Conservation (phyloP, 306 rosid genomes). For the Pueraria montana region DNA sequence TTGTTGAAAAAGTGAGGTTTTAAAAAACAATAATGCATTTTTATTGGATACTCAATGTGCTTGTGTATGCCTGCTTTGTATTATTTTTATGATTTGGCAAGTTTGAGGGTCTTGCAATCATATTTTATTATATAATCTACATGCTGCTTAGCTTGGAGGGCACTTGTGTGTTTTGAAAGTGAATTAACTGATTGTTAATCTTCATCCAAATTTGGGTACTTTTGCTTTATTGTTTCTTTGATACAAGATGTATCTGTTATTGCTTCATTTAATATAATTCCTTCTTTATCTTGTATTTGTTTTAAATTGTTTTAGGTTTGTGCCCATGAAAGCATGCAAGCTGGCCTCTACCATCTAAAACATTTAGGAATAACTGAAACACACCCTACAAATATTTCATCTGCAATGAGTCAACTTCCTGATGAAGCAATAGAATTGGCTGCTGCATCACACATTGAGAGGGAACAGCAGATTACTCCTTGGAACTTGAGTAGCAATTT, state of each 20-base stretch:
- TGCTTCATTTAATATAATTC: no score
- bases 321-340: slow-evolving; percentile 98
- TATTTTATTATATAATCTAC: neutral
- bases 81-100: slow-evolving; percentile 13
- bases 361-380: slow-evolving; percentile 92
- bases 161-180: neutral
- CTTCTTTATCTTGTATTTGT: no score
- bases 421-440: slow-evolving; percentile 96
- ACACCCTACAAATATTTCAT: slow-evolving; percentile 82
- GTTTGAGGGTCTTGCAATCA: no score
- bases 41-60: no score
- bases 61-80: neutral
- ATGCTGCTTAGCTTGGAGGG: slow-evolving; percentile 30
- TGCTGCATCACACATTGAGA: slow-evolving; percentile 97
- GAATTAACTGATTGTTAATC: no score
- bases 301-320: slow-evolving; percentile 72
- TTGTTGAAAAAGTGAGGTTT: no score
- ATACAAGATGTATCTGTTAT: no score
- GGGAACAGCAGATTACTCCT: slow-evolving; percentile 96
- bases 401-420: slow-evolving; percentile 96
- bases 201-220: no score
- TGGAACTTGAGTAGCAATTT: slow-evolving; percentile 98
- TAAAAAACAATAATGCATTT: no score
- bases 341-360: slow-evolving; percentile 90
- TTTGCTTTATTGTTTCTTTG: no score